Evolutionary conservation across 306 rosid genomes (phyloP).

Genomic region (Oemleria cerasiformis): DNA sequence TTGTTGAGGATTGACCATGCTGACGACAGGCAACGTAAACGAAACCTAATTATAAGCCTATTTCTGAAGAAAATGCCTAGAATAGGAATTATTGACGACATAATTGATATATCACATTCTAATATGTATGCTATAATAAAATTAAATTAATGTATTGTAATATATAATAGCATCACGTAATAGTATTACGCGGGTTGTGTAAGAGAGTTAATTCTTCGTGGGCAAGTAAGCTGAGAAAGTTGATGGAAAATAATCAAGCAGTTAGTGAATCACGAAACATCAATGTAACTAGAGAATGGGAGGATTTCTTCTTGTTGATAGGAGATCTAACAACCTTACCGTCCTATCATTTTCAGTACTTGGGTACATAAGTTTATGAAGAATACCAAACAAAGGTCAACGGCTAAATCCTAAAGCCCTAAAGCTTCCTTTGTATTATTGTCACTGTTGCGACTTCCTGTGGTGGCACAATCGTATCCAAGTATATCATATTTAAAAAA

Average conservation of each 20-base stretch:
- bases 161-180: too few species aligned
- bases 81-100: too few species aligned
- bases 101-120: too few species aligned
- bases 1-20: background rate
- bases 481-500: background rate
- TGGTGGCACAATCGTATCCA: conserved; percentile 14
- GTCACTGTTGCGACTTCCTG: background rate
- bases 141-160: too few species aligned
- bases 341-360: conserved; percentile 26
- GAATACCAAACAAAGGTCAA: conserved; percentile 35
- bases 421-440: background rate
- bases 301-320: conserved; percentile 36
- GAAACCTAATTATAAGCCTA: background rate
- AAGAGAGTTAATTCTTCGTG: background rate
- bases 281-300: conserved; percentile 8
- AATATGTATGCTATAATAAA: too few species aligned
- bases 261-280: background rate
- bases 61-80: too few species aligned
- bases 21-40: conserved; percentile 8
- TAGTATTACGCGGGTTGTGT: too few species aligned
- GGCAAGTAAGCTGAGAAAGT: conserved; percentile 15
- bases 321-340: conserved; percentile 56
- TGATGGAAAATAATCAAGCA: conserved; percentile 9
- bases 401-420: background rate
- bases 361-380: background rate